Conservation (phyloP, 1,139 yeast genomes). For the Kodamaea derodonti region DNA sequence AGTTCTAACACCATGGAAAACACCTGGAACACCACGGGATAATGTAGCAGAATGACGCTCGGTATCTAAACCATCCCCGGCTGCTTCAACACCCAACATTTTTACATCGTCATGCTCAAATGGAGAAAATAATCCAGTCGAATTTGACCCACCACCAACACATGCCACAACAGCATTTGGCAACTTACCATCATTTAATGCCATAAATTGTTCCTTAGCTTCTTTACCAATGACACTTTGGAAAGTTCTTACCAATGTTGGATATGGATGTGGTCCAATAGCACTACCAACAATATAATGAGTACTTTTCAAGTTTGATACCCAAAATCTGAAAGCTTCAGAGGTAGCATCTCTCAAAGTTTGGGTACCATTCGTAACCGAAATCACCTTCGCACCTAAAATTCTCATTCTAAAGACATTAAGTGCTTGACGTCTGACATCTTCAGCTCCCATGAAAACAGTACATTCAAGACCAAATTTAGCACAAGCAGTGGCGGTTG, state of each 20-base stretch:
- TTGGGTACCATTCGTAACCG: constrained; percentile 91
- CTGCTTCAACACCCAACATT: constrained; percentile 95
- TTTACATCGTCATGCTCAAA: constrained; percentile 83
- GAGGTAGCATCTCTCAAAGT: constrained; percentile 97
- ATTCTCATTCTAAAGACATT: constrained; percentile 97
- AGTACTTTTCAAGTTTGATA: constrained; percentile 75
- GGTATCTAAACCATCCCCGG: constrained; percentile 94
- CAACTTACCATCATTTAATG: constrained; percentile 70
- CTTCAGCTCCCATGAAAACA: constrained; percentile 99
- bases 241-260: constrained; percentile 95
- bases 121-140: constrained; percentile 94
- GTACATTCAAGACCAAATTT: constrained; percentile 93
- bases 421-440: constrained; percentile 95
- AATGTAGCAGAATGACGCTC: constrained; percentile 88
- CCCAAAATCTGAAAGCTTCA: constrained; percentile 97
- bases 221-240: constrained; percentile 96
- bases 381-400: constrained; percentile 90
- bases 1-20: constrained; percentile 95
- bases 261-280: constrained; percentile 99
- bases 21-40: constrained; percentile 92
- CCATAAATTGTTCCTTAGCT: constrained; percentile 84
- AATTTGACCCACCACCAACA: constrained; percentile 98
- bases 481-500: constrained; percentile 99
- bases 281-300: constrained; percentile 98
- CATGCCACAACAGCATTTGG: constrained; percentile 97